phyloP scores from a whole-genome alignment of 2,329 filamentous ascomycete genomes.

The Phialocephala sp. region DNA sequence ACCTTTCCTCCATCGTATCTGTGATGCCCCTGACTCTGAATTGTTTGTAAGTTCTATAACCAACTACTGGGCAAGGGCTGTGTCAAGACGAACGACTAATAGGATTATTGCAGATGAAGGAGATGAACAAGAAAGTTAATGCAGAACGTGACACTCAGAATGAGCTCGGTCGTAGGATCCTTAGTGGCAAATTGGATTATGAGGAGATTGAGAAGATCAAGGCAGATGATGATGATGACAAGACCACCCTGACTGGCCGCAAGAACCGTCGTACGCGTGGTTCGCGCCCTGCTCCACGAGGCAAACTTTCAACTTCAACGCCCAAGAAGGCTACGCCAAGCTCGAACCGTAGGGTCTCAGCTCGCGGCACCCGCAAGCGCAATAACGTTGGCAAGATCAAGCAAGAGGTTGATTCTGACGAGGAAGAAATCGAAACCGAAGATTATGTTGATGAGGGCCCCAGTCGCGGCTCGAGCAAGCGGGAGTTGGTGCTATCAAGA shows the following conservation, averaged over 20 bases:
- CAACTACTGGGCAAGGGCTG: too few relatives aligned
- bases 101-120: slow-evolving; percentile 32
- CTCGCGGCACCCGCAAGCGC: neutral
- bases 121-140: slow-evolving; percentile 38
- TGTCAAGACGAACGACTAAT: neutral
- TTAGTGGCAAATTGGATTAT: neutral
- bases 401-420: neutral
- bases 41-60: slow-evolving; percentile 29
- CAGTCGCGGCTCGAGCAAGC: neutral
- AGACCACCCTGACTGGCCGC: neutral
- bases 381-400: neutral
- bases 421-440: neutral
- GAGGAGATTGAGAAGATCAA: neutral
- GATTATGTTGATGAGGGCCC: neutral
- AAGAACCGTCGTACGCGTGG: neutral
- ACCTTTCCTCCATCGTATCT: slow-evolving; percentile 31
- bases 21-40: slow-evolving; percentile 32
- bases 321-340: neutral
- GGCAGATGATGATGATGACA: neutral
- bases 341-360: neutral
- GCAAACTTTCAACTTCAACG: neutral
- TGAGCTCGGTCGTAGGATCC: slow-evolving; percentile 30
- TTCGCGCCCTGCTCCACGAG: neutral
- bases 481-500: neutral
- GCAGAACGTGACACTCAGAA: slow-evolving; percentile 36